Evolutionary conservation across 2,329 filamentous ascomycete species (phyloP), one percentile per base, ranked within the genome.

Genomic region (Aureobasidium melanogenum): DNA sequence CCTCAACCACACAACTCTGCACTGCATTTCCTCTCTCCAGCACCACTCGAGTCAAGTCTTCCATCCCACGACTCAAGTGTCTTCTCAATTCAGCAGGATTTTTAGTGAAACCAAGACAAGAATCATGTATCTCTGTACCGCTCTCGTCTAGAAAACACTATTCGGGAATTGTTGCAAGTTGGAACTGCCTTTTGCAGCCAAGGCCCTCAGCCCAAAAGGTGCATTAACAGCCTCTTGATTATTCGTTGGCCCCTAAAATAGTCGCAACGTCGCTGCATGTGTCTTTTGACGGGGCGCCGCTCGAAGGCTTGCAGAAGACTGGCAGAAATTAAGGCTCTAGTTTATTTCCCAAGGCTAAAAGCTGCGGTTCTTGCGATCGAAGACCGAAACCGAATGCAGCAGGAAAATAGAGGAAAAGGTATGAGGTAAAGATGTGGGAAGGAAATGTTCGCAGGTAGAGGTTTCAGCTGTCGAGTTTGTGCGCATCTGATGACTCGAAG

Each of bases 221-320:
- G 14, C 32, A 36, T 15, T 3, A 14, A 36, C 12, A 36, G 32
- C 32, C 32, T 12, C 12, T 43, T 22, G n/a, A n/a, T n/a, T n/a
- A n/a, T n/a, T n/a, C n/a, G n/a, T 30, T 9, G 1, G 22, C 30
- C 52, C 52, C 54, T 46, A 57, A 46, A 46, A 44, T 57, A 46
- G 54, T 57, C 19, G n/a, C 54, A 57, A 57, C 54, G 54, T 44
- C 28, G 14, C 54, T 57, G 54, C 54, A 57, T 57, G 32, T n/a
- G 26, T n/a, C n/a, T n/a, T n/a, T 34, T 38, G 51, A 43, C 39
- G 39, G 39, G 6, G 7, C 7, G 30, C n/a, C n/a, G n/a, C n/a
- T n/a, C n/a, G 30, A 32, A 15, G 43, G 30, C 30, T 41, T 57
- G 54, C 54, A 57, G 54, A 57, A 57, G 54, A n/a, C 41, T 57